A percentile compares a stretch with the other conserved stretches of the same genome.
phyloP scores from a whole-genome alignment of 1,139 yeast genomes.

The Hyphopichia buzzinii region DNA sequence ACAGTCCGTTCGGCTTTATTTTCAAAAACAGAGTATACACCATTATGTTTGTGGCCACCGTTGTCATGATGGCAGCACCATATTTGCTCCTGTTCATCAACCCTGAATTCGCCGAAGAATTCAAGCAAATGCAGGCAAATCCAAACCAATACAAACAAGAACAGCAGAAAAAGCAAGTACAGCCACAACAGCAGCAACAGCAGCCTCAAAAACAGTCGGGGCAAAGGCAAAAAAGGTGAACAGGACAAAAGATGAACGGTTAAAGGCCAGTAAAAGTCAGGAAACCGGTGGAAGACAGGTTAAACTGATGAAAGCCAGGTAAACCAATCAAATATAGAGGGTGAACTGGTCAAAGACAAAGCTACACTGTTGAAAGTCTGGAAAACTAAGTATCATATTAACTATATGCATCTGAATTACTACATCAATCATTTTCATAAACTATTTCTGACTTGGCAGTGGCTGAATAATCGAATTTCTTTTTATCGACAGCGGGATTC shows the following conservation, averaged over 20 bases:
- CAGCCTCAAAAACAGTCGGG: neutral
- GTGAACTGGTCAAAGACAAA: too few relatives aligned
- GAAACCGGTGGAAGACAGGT: too few relatives aligned
- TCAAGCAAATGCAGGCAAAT: slow-evolving; percentile 24
- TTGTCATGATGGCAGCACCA: slow-evolving; percentile 37
- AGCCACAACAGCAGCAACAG: neutral
- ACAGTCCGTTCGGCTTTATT: slow-evolving; percentile 45
- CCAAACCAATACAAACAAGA: neutral
- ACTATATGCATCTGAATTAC: too few relatives aligned
- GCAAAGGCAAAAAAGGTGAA: neutral
- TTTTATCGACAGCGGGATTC: slow-evolving; percentile 34
- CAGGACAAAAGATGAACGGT: too few relatives aligned
- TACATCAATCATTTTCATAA: slow-evolving; percentile 7
- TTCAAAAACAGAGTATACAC: slow-evolving; percentile 39
- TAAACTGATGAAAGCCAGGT: too few relatives aligned
- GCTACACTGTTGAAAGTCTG: too few relatives aligned
- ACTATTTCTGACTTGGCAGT: slow-evolving; percentile 19
- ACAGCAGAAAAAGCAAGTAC: slow-evolving; percentile 1
- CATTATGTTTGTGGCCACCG: slow-evolving; percentile 25
- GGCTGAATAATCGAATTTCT: slow-evolving; percentile 19
- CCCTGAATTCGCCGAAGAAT: slow-evolving; percentile 40
- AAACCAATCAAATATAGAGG: too few relatives aligned
- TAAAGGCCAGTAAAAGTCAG: too few relatives aligned
- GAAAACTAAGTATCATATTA: too few relatives aligned
- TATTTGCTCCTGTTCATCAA: slow-evolving; percentile 26